phyloP scores from a whole-genome alignment of 106 monocot genomes.

The Dioscorea dumetorum region DNA sequence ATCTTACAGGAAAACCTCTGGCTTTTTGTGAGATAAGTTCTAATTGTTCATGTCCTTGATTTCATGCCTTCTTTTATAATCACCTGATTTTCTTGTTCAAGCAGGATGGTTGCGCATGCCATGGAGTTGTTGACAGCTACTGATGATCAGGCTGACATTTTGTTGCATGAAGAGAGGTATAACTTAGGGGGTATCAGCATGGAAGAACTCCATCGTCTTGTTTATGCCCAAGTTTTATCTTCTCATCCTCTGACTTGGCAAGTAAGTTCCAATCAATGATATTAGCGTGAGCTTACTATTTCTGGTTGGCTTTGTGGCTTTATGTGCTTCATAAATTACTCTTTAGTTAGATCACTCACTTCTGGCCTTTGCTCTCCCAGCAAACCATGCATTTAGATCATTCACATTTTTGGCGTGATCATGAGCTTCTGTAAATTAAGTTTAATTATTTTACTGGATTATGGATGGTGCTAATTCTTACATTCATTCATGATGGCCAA shows the following conservation, averaged over 20 bases:
- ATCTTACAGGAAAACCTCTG: neutral
- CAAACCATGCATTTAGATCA: too few species aligned
- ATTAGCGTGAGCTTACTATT: too few species aligned
- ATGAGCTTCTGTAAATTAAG: too few species aligned
- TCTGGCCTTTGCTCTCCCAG: too few species aligned
- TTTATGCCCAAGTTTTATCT: conserved; percentile 88
- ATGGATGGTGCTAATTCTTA: too few species aligned
- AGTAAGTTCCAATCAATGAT: conserved; percentile 28
- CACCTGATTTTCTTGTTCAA: conserved; percentile 9
- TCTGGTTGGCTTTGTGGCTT: too few species aligned
- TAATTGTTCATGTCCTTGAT: conserved; percentile 6
- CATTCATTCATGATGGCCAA: too few species aligned
- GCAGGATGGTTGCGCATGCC: conserved; percentile 89
- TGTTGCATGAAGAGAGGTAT: conserved; percentile 80
- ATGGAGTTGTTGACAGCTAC: conserved; percentile 67
- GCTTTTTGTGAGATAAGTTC: neutral
- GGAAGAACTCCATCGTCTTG: conserved; percentile 73
- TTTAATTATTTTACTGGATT: too few species aligned
- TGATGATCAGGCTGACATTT: conserved; percentile 52
- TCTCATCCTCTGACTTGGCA: conserved; percentile 94
- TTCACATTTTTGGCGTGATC: too few species aligned
- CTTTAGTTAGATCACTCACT: too few species aligned
- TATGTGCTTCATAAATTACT: too few species aligned
- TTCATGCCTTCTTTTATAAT: neutral
- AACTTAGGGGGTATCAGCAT: conserved; percentile 88